These are phyloP conservation scores for Begonia loranthoides DNA, from an alignment of 306 rosid species.

Conservation along the genomic window DNA sequence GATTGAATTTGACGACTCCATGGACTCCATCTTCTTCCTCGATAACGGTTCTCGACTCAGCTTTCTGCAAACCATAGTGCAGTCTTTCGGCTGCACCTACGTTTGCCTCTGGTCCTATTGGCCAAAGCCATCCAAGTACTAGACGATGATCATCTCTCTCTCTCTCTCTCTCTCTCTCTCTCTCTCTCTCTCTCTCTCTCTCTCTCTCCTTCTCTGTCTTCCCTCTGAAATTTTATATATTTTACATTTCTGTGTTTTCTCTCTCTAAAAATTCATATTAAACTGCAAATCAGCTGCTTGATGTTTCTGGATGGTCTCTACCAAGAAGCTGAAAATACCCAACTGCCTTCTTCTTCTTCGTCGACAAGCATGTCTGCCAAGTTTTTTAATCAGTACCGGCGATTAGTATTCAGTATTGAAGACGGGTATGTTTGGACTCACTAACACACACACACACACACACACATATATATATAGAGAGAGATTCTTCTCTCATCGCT, in stretches of 20 bases:
- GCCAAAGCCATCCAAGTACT: conserved; percentile 42
- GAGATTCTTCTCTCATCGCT: too few relatives aligned
- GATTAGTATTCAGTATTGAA: conserved; percentile 27
- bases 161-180: not conserved
- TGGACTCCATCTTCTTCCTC: conserved; percentile 50
- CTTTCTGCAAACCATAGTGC: conserved; percentile 28
- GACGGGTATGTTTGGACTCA: conserved; percentile 32
- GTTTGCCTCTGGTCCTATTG: conserved; percentile 55
- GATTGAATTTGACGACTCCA: conserved; percentile 6
- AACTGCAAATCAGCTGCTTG: conserved; percentile 30
- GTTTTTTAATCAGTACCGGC: conserved; percentile 36
- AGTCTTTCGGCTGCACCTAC: conserved; percentile 50
- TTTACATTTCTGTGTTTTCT: not conserved
- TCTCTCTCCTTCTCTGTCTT: not conserved
- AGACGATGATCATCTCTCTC: not conserved
- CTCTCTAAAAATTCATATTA: not conserved
- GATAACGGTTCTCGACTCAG: conserved; percentile 28
- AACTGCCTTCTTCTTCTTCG: conserved; percentile 38
- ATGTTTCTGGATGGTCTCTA: conserved; percentile 53
- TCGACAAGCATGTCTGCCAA: conserved; percentile 26
- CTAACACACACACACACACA: too few relatives aligned
- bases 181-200: not conserved
- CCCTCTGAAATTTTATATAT: not conserved
- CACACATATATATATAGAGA: too few relatives aligned
- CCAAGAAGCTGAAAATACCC: conserved; percentile 22